Base-by-base conservation (phyloP, 495 filamentous ascomycete genomes). In the Aspergillus biplanus region DNA sequence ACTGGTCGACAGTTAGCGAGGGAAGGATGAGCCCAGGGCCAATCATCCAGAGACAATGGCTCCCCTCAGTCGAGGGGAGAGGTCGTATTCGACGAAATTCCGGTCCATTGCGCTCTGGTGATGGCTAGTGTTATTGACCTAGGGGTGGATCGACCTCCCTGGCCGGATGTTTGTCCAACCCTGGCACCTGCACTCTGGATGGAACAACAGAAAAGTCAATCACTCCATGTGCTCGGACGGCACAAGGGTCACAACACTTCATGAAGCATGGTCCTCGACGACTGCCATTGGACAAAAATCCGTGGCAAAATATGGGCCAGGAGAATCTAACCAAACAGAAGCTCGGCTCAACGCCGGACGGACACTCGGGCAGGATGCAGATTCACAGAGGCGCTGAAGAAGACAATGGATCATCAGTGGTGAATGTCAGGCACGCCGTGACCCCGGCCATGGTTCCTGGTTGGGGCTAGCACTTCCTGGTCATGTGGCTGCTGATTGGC, bases 311-410 rank as follows among this genome's bases (percentile, higher is more conserved):
- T 18, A 13, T 32, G 35, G 15, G 44, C 12, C 46, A 39, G 13
- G 6, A 18, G 18, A 13, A 49, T 44, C 52, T 50, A 39, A 46
- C 67, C 67, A 69, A 49, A 63, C 62, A 67, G 59, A 67, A 2
- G 39, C 58, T 69, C 67, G 67, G 67, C 31, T 65, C 59, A 21
- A 31, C 21, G 16, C 66, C 66, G 66, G 58, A 56, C 31, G 57
- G 44, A 42, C 47, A 62, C 27, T 59, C 54, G 61, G 65, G 7
- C 16, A 33, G 55, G 53, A 33, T 47, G 9, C 13, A 16, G 35
- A 27, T 1, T 27, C 21, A 2, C 21, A 27, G 21, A 27, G 21
- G 21, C 21, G 21, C 21, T 27, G 21, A 27, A 27, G 21, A 27
- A 27, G 21, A 27, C 21, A 27, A 27, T 27, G 21, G 21, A 27